Percentiles rank a stretch among this genome's conserved stretches.
phyloP scores from a whole-genome alignment of 345 rosid genomes.

The Ceriops zippeliana region DNA sequence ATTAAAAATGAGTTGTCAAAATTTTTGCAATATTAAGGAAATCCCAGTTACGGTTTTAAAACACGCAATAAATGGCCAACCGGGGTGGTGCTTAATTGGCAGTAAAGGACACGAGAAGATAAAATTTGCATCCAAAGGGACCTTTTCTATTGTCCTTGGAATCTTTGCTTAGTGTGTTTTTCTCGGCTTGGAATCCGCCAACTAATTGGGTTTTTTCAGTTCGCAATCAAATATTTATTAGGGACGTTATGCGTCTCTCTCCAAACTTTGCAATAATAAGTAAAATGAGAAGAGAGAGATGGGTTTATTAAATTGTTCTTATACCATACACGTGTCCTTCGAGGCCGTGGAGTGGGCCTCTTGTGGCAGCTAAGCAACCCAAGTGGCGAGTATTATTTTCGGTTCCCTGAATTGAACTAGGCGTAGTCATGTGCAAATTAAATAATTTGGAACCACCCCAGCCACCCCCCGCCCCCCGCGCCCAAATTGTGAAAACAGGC shows the following conservation, averaged over 20 bases:
- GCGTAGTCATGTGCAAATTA: conserved; percentile 4
- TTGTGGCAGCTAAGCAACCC: not conserved
- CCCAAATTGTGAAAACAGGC: not conserved
- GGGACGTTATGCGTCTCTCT: not conserved
- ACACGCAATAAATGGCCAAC: too few species aligned
- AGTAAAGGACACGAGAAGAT: too few species aligned
- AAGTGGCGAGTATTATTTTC: not conserved
- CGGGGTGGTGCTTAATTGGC: too few species aligned
- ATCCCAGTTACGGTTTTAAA: too few species aligned
- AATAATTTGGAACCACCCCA: too few species aligned
- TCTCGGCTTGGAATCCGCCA: conserved; percentile 9
- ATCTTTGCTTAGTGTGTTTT: not conserved
- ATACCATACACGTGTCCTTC: not conserved
- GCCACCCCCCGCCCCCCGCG: too few species aligned
- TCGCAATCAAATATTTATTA: not conserved
- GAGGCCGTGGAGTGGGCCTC: not conserved
- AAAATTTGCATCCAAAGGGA: too few species aligned
- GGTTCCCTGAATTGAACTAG: not conserved
- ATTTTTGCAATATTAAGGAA: too few species aligned
- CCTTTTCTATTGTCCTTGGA: too few species aligned
- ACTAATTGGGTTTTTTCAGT: not conserved
- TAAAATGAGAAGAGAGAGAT: not conserved
- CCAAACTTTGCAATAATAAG: not conserved
- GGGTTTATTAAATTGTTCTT: too few species aligned
- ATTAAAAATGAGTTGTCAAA: too few species aligned